These are phyloP conservation scores for Penicillium coffeae DNA, from an alignment of 495 filamentous ascomycete genomes.

Conservation along the genomic window DNA sequence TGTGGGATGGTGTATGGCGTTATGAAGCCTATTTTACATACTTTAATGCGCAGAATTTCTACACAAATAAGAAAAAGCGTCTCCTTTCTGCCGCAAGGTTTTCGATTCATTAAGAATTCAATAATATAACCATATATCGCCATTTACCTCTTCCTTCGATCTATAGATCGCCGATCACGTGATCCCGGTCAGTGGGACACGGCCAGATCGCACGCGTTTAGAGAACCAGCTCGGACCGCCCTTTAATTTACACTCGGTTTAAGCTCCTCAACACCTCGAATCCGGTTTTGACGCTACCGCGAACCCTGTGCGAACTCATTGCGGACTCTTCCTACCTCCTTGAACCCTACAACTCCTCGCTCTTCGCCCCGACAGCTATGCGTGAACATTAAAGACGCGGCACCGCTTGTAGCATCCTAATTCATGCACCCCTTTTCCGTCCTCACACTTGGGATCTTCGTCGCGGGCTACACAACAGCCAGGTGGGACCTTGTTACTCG, in stretches of 20 bases:
- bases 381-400: conserved; percentile 30
- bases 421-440: conserved; percentile 97
- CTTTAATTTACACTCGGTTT: not conserved
- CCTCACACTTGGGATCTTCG: conserved; percentile 92
- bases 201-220: not conserved
- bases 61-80: too few relatives aligned
- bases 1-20: conserved; percentile 16
- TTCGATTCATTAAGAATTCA: too few relatives aligned
- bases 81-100: too few relatives aligned
- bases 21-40: not conserved
- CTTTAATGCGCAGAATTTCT: conserved; percentile 1
- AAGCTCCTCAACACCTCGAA: not conserved
- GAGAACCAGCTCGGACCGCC: not conserved
- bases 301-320: not conserved
- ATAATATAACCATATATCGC: too few relatives aligned
- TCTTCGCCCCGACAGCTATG: conserved; percentile 25
- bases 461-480: conserved; percentile 98
- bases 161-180: not conserved
- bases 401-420: conserved; percentile 32
- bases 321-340: not conserved
- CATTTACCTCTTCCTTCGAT: too few relatives aligned
- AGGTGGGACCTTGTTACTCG: conserved; percentile 96
- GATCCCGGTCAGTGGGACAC: not conserved
- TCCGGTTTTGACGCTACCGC: not conserved
- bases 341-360: not conserved